These are phyloP conservation scores for Starmerella stigmatis DNA, from an alignment of 805 yeast species.

Conservation along the genomic window DNA sequence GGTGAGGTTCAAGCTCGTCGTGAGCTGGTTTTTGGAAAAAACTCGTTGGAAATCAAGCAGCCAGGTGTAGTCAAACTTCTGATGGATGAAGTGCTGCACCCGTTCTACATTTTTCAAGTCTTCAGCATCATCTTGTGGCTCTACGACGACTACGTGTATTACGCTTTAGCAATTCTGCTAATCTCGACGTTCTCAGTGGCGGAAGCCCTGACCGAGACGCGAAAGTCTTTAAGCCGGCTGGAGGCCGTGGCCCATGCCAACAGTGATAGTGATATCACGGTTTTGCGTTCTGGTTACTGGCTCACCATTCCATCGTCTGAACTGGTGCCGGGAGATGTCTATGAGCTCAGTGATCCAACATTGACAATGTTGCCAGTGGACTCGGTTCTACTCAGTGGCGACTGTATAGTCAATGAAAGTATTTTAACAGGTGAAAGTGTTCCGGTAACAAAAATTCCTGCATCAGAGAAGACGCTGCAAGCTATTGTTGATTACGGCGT, in stretches of 20 bases:
- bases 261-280: slow-evolving; percentile 73
- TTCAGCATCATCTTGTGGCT: slow-evolving; percentile 88
- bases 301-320: slow-evolving; percentile 63
- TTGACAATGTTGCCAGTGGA: slow-evolving; percentile 75
- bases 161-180: slow-evolving; percentile 82
- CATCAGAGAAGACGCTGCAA: slow-evolving; percentile 48
- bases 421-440: slow-evolving; percentile 98
- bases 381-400: slow-evolving; percentile 76
- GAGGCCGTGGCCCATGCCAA: slow-evolving; percentile 51
- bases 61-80: slow-evolving; percentile 56
- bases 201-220: slow-evolving; percentile 80
- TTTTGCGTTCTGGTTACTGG: slow-evolving; percentile 90
- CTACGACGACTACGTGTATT: slow-evolving; percentile 83
- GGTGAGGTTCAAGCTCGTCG: slow-evolving; percentile 62
- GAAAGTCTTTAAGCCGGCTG: slow-evolving; percentile 57
- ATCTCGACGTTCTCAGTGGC: slow-evolving; percentile 73
- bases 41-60: slow-evolving; percentile 64
- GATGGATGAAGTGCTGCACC: slow-evolving; percentile 83
- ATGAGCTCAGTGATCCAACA: slow-evolving; percentile 81
- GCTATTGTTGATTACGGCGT: slow-evolving; percentile 41
- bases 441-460: slow-evolving; percentile 76
- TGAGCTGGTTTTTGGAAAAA: slow-evolving; percentile 61
- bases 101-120: slow-evolving; percentile 89
- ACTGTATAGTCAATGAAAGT: slow-evolving; percentile 92
- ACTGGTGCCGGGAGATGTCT: slow-evolving; percentile 91